These are phyloP conservation scores for Calonectria crousiana DNA, from an alignment of 2,329 filamentous ascomycete genomes.

Conservation along the genomic window DNA sequence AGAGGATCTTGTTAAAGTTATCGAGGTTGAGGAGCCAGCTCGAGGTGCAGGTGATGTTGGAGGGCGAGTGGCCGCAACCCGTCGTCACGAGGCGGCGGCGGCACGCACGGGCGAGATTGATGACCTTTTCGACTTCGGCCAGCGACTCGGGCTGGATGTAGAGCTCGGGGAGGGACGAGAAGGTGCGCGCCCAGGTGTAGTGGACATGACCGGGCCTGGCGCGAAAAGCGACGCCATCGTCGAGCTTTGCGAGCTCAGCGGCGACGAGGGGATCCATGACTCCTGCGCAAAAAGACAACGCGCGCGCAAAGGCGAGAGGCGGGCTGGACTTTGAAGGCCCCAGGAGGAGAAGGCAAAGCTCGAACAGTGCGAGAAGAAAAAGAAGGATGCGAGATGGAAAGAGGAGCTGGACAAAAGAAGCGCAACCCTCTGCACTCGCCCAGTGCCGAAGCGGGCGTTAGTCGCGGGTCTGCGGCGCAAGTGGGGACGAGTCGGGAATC, in stretches of 20 bases:
- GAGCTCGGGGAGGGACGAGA: slow-evolving; percentile 88
- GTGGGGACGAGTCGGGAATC: slow-evolving; percentile 16
- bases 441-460: slow-evolving; percentile 28
- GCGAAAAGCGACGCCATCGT: slow-evolving; percentile 76
- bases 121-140: slow-evolving; percentile 84
- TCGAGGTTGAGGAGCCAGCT: slow-evolving; percentile 97
- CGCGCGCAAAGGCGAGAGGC: not conserved
- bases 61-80: slow-evolving; percentile 94
- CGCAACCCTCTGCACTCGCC: not conserved
- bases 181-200: slow-evolving; percentile 95
- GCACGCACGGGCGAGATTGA: slow-evolving; percentile 84
- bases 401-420: slow-evolving; percentile 5
- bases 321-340: not conserved
- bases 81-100: slow-evolving; percentile 85
- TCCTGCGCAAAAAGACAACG: slow-evolving; percentile 17
- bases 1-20: slow-evolving; percentile 78
- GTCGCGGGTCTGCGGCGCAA: slow-evolving; percentile 14
- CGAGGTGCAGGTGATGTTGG: slow-evolving; percentile 90
- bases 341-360: not conserved
- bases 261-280: slow-evolving; percentile 53
- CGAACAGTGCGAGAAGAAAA: not conserved
- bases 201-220: slow-evolving; percentile 80
- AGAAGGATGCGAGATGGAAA: not conserved
- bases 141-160: slow-evolving; percentile 88
- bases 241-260: slow-evolving; percentile 48